Evolutionary conservation across 2,329 filamentous ascomycete genomes (phyloP).

Genomic region (Ceratocystis cacaofunesta): DNA sequence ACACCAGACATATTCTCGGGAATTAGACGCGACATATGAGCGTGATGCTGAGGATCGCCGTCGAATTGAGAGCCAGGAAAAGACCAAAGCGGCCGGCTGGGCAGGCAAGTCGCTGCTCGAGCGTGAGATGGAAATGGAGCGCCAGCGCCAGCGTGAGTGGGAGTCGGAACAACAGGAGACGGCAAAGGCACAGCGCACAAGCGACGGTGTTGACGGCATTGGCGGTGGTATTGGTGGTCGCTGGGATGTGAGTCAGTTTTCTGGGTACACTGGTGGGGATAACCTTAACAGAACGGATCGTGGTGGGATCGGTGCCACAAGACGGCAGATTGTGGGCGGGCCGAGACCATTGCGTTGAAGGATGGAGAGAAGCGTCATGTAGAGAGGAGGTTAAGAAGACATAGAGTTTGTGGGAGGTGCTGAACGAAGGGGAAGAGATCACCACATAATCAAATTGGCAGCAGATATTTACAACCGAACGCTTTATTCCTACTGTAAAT

Average conservation of each 20-base stretch:
- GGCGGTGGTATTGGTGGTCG: slow-evolving; percentile 51
- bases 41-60: slow-evolving; percentile 48
- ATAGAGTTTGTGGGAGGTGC: background rate
- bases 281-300: slow-evolving; percentile 51
- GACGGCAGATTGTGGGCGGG: slow-evolving; percentile 65
- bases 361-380: slow-evolving; percentile 27
- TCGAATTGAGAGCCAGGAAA: slow-evolving; percentile 41
- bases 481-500: background rate
- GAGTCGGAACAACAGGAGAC: slow-evolving; percentile 57
- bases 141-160: slow-evolving; percentile 65
- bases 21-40: slow-evolving; percentile 43
- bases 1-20: slow-evolving; percentile 39
- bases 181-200: slow-evolving; percentile 37
- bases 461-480: background rate
- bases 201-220: slow-evolving; percentile 43
- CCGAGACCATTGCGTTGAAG: slow-evolving; percentile 35
- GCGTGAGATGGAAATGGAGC: slow-evolving; percentile 66
- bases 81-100: slow-evolving; percentile 48
- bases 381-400: background rate
- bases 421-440: background rate
- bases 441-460: background rate
- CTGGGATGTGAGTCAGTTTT: slow-evolving; percentile 67
- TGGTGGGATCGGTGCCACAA: slow-evolving; percentile 49
- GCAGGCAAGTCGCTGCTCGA: slow-evolving; percentile 49
- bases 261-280: slow-evolving; percentile 60